Base-by-base conservation (phyloP, 2,329 filamentous ascomycete genomes). In the Capronia epimyces region DNA sequence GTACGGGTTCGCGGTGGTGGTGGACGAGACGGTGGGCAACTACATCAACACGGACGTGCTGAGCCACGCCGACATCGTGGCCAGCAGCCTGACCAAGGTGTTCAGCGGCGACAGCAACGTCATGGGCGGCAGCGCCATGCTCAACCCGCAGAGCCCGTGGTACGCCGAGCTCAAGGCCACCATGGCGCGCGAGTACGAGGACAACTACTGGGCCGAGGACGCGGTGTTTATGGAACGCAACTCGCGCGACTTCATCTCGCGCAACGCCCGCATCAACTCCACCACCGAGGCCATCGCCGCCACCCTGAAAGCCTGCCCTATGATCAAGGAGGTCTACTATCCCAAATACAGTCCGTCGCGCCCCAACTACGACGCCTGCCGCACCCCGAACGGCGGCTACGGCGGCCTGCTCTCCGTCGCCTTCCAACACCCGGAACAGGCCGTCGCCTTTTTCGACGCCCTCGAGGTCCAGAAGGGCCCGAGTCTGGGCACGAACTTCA, bases 71-170 rank as follows among this genome's bases (percentile, higher is more conserved):
- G 93, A 98, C 68, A 77, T 97, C 13, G 87, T 97, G 3, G 91
- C 95, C 50, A 95, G 88, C 74, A 95, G 88, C 66, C 75, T 98
- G 52, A 97, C 93, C 43, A 98, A 98, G 69, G 86, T 97, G 47
- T 98, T 98, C 71, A 95, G 89, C 49, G 93, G 93, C 44, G 93
- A 96, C 69, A 93, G 88, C 67, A 97, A 98, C 67, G 93, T 98
- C 60, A 97, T 97, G 91, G 93, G 90, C 52, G 93, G 93, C 49
- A 86, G 79, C 58, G 73, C 76, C 12, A 75, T 85, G 13, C 69
- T 85, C 46, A 85, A 85, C 56, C 80, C 82, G 0, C 79, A 83
- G 50, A 43, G 48, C 16, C 80, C 72, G 40, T 86, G 84, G 69
- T 95, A 95, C 67, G 49, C 66, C 2, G 61, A 70, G 0, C 69